A percentile compares a stretch with the other conserved stretches of the same genome.
phyloP scores from a whole-genome alignment of 2,329 filamentous ascomycete species.

The Colletotrichum musicola region DNA sequence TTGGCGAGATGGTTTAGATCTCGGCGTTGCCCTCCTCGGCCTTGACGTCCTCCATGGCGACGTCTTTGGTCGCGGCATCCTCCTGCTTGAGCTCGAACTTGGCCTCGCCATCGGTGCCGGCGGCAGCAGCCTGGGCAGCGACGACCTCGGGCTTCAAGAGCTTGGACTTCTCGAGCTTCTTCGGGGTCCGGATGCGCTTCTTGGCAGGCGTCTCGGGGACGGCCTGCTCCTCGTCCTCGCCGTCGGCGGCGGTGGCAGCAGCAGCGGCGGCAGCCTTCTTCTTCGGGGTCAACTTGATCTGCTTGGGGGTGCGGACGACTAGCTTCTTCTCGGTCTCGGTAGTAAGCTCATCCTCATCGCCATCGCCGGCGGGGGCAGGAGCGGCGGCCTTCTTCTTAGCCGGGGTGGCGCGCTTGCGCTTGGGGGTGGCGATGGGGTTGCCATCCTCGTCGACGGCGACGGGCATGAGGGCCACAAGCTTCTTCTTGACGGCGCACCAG shows the following conservation, averaged over 20 bases:
- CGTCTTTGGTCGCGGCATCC: constrained; percentile 11
- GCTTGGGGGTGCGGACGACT: constrained; percentile 33
- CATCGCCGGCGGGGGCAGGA: background rate
- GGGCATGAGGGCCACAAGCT: constrained; percentile 40
- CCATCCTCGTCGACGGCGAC: constrained; percentile 16
- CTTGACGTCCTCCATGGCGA: constrained; percentile 20
- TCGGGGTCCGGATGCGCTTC: constrained; percentile 22
- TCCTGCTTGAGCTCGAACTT: constrained; percentile 21
- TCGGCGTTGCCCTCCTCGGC: constrained; percentile 8
- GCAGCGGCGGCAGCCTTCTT: constrained; percentile 14
- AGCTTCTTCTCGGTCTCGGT: constrained; percentile 30
- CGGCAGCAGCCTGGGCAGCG: background rate
- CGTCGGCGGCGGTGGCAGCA: background rate
- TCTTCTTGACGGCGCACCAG: constrained; percentile 45
- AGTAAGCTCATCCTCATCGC: constrained; percentile 11
- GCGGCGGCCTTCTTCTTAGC: constrained; percentile 21
- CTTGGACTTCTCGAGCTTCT: constrained; percentile 29
- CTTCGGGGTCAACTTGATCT: constrained; percentile 19
- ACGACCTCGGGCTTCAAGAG: background rate
- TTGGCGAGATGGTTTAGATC: background rate
- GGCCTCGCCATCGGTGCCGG: constrained; percentile 25
- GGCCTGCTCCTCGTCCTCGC: constrained; percentile 4
- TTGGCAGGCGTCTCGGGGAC: constrained; percentile 31
- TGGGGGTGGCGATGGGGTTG: constrained; percentile 28
- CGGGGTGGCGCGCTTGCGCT: constrained; percentile 40